A percentile compares a stretch with the other conserved stretches of the same genome.
phyloP scores from a whole-genome alignment of 805 yeast genomes.

The Phaffomyces opuntiae region DNA sequence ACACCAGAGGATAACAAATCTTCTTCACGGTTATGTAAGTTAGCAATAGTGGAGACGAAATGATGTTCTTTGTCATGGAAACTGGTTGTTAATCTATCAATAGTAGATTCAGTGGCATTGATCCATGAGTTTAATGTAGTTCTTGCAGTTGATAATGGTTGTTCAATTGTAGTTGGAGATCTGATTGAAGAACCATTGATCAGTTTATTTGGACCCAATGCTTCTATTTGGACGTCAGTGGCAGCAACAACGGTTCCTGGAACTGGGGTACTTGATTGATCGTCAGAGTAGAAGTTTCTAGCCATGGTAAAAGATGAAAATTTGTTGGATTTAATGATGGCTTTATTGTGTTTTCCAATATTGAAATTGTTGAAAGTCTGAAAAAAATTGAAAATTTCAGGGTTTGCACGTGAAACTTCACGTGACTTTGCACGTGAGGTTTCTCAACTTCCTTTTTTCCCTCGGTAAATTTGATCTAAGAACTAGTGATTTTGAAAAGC shows the following conservation, averaged over 20 bases:
- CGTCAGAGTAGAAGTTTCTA: constrained; percentile 41
- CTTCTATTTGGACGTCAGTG: constrained; percentile 33
- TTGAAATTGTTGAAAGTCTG: no score
- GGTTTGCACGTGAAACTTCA: no score
- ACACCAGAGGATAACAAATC: constrained; percentile 64
- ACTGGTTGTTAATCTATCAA: constrained; percentile 41
- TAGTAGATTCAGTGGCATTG: constrained; percentile 26
- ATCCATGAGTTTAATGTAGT: constrained; percentile 23
- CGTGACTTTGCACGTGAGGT: no score
- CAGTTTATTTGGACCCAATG: constrained; percentile 39
- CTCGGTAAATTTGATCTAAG: no score
- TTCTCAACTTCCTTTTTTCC: no score
- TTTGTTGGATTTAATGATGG: no score
- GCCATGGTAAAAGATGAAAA: background rate
- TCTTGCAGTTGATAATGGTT: constrained; percentile 42
- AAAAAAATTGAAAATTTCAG: no score
- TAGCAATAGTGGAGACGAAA: constrained; percentile 55
- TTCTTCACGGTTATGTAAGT: constrained; percentile 58
- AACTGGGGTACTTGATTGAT: constrained; percentile 35
- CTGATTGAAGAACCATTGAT: constrained; percentile 54
- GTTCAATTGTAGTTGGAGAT: constrained; percentile 42
- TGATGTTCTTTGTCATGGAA: constrained; percentile 56
- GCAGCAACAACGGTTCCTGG: constrained; percentile 46
- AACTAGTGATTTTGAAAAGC: no score
- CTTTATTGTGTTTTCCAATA: no score